phyloP scores from a whole-genome alignment of 1,284 basidiomycete genomes.

The Melampsora allii-populina region DNA sequence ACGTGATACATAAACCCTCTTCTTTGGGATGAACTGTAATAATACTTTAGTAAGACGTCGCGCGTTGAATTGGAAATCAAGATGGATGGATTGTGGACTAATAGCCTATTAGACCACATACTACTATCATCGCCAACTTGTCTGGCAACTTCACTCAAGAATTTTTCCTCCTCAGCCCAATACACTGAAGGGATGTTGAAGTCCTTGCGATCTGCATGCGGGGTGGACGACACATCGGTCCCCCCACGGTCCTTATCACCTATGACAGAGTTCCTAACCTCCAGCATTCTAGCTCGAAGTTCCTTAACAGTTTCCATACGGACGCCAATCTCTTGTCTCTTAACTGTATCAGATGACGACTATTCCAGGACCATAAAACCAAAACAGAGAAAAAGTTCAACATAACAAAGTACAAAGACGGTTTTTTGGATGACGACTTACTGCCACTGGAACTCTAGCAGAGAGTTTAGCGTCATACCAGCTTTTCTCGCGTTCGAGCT shows the following conservation, averaged over 20 bases:
- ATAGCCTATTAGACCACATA: slow-evolving; percentile 79
- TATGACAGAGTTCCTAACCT: not conserved
- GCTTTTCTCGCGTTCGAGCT: slow-evolving; percentile 44
- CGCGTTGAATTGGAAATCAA: slow-evolving; percentile 75
- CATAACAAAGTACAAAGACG: not conserved
- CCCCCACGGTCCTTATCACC: not conserved
- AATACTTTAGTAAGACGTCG: slow-evolving; percentile 83
- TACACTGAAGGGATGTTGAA: not conserved
- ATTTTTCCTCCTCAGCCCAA: slow-evolving; percentile 32
- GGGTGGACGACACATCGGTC: not conserved
- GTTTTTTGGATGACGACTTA: not conserved
- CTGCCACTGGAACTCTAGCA: slow-evolving; percentile 7
- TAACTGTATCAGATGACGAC: slow-evolving; percentile 22
- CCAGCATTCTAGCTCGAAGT: slow-evolving; percentile 23
- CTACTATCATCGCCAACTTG: slow-evolving; percentile 42
- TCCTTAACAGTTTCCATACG: slow-evolving; percentile 33
- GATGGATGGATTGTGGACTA: slow-evolving; percentile 81
- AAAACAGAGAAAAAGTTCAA: not conserved
- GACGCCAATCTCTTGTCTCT: slow-evolving; percentile 27
- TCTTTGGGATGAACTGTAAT: slow-evolving; percentile 73
- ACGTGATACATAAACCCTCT: slow-evolving; percentile 76
- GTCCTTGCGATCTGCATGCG: slow-evolving; percentile 2
- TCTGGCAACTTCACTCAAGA: slow-evolving; percentile 36
- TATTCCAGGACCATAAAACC: not conserved
- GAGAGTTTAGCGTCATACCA: slow-evolving; percentile 3